Conservation (phyloP, 2,329 filamentous ascomycete genomes). For the Pseudopyricularia cyperi region DNA sequence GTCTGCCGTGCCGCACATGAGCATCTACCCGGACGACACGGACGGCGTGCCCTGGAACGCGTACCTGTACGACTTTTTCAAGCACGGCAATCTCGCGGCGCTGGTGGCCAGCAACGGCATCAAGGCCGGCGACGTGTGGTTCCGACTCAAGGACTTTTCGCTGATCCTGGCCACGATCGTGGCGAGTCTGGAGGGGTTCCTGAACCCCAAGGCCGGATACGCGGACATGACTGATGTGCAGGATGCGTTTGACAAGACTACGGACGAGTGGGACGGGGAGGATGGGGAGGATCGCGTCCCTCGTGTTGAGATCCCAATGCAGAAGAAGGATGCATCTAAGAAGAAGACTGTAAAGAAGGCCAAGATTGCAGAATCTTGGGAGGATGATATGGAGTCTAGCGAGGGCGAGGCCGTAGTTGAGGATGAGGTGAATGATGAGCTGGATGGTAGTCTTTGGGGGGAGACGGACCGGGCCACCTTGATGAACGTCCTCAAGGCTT, state of each 20-base stretch:
- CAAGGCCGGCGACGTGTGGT: conserved; percentile 57
- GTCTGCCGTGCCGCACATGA: conserved; percentile 56
- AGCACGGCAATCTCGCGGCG: conserved; percentile 50
- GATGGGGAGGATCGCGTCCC: conserved; percentile 32
- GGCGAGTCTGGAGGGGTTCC: conserved; percentile 45
- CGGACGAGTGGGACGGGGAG: conserved; percentile 18
- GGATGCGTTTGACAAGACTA: conserved; percentile 18
- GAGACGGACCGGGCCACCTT: conserved; percentile 30
- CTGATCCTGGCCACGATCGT: conserved; percentile 58
- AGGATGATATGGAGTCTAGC: conserved; percentile 29
- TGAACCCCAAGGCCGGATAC: conserved; percentile 32
- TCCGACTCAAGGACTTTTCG: conserved; percentile 47
- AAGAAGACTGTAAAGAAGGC: conserved; percentile 18
- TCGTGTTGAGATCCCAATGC: conserved; percentile 14
- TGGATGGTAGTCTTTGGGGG: conserved; percentile 3
- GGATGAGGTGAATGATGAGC: background rate
- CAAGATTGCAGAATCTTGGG: conserved; percentile 29
- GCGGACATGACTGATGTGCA: conserved; percentile 35
- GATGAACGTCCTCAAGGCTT: conserved; percentile 44
- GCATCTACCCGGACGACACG: conserved; percentile 43
- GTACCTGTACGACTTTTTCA: conserved; percentile 66
- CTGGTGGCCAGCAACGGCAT: conserved; percentile 55
- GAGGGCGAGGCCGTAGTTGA: conserved; percentile 20
- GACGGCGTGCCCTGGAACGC: conserved; percentile 41
- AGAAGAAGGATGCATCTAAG: background rate